phyloP scores from a whole-genome alignment of 2,329 filamentous ascomycete species.

The Aspergillus caelatus region DNA sequence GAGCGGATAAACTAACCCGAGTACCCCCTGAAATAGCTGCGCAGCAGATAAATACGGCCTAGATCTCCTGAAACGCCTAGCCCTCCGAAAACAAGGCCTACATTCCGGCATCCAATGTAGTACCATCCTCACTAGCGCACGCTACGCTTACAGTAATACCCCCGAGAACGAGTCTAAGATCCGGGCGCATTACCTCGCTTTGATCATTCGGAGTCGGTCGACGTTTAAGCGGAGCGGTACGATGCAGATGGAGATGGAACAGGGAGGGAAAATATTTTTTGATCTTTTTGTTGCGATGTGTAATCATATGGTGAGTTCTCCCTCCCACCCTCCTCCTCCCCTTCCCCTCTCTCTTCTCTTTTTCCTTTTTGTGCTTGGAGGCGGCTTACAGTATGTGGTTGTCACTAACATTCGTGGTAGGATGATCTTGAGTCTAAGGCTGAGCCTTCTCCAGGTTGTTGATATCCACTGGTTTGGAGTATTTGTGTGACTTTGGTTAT shows the following conservation, averaged over 20 bases:
- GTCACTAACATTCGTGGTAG: slow-evolving; percentile 7
- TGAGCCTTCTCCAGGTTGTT: slow-evolving; percentile 4
- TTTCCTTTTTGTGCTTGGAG: too few species aligned
- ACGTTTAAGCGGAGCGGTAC: slow-evolving; percentile 94
- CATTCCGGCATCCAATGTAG: slow-evolving; percentile 81
- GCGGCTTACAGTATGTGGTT: not conserved
- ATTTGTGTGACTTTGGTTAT: not conserved
- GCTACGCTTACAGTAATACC: slow-evolving; percentile 86
- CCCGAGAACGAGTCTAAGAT: slow-evolving; percentile 89
- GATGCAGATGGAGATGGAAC: slow-evolving; percentile 94
- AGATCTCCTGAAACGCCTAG: slow-evolving; percentile 79
- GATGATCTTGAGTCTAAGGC: slow-evolving; percentile 23
- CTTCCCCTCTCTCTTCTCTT: not conserved
- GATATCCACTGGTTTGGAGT: slow-evolving; percentile 5
- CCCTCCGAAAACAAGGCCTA: slow-evolving; percentile 85
- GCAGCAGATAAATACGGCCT: slow-evolving; percentile 82
- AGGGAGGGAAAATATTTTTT: slow-evolving; percentile 85
- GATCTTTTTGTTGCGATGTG: slow-evolving; percentile 91
- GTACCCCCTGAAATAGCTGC: slow-evolving; percentile 55
- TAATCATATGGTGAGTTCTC: slow-evolving; percentile 75
- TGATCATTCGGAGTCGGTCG: slow-evolving; percentile 83
- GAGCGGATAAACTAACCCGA: not conserved
- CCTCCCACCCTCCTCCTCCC: slow-evolving; percentile 15
- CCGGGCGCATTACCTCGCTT: slow-evolving; percentile 84
- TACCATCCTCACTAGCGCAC: slow-evolving; percentile 83